These are phyloP conservation scores for Trichophyton schoenleinii DNA, from an alignment of 2,329 filamentous ascomycete genomes.

Conservation along the genomic window DNA sequence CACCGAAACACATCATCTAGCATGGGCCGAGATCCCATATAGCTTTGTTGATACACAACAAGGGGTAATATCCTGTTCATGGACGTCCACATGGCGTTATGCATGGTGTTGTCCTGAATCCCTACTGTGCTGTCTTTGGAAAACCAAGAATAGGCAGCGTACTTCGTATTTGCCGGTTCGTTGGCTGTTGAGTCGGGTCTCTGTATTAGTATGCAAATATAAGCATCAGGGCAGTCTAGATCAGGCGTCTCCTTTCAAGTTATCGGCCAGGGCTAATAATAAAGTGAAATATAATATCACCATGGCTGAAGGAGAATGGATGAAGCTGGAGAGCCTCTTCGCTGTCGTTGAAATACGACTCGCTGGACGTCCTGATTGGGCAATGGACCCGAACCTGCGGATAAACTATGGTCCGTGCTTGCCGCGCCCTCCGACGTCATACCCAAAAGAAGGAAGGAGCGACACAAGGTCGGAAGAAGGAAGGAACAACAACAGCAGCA, in stretches of 20 bases:
- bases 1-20: neutral
- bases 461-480: neutral
- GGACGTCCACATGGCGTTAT: neutral
- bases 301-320: neutral
- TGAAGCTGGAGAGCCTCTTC: neutral
- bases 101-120: neutral
- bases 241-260: neutral
- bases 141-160: neutral
- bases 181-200: neutral
- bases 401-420: neutral
- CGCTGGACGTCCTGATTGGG: neutral
- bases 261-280: neutral
- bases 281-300: neutral
- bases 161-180: neutral
- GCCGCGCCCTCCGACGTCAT: neutral
- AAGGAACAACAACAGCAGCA: neutral
- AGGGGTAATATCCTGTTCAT: neutral
- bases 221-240: neutral
- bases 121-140: neutral
- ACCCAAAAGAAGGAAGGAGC: neutral
- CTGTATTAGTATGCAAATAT: neutral
- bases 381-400: neutral
- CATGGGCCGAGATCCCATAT: too few species aligned
- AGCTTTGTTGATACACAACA: too few species aligned
- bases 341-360: neutral